Evolutionary conservation across 1,284 basidiomycete species (phyloP).

Genomic region (Tylopilus orsonianus): DNA sequence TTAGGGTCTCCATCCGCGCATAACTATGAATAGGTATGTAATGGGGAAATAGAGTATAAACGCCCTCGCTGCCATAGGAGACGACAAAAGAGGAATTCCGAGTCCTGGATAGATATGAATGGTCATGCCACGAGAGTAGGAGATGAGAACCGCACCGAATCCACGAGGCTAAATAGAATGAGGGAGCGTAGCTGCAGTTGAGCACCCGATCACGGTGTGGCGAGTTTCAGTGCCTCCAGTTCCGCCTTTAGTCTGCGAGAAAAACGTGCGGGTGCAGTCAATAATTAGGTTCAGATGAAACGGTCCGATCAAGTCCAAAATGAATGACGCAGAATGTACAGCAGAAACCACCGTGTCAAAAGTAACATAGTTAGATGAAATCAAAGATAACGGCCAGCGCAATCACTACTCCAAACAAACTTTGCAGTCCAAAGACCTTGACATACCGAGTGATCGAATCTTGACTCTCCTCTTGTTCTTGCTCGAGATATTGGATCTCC

Average conservation of each 20-base stretch:
- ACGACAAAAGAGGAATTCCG: not conserved
- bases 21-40: constrained; percentile 29
- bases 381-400: constrained; percentile 57
- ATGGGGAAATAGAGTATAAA: constrained; percentile 30
- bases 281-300: constrained; percentile 37
- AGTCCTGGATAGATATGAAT: constrained; percentile 18
- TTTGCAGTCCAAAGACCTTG: constrained; percentile 56
- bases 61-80: constrained; percentile 9
- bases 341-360: constrained; percentile 19
- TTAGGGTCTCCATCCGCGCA: constrained; percentile 22
- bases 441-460: constrained; percentile 79
- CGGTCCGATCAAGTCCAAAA: constrained; percentile 15
- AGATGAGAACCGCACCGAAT: constrained; percentile 31
- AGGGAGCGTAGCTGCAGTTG: constrained; percentile 1
- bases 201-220: constrained; percentile 18
- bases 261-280: constrained; percentile 32
- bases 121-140: constrained; percentile 24
- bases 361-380: constrained; percentile 40
- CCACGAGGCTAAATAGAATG: constrained; percentile 30
- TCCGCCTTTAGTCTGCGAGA: constrained; percentile 64
- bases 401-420: constrained; percentile 52
- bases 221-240: constrained; percentile 43
- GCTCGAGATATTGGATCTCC: constrained; percentile 77
- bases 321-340: constrained; percentile 20
- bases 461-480: constrained; percentile 71